Percentiles rank a stretch among this genome's conserved stretches.
These are phyloP conservation scores for Vitis cinerea DNA, from an alignment of 164 flowering plant genomes.

Conservation along the genomic window DNA sequence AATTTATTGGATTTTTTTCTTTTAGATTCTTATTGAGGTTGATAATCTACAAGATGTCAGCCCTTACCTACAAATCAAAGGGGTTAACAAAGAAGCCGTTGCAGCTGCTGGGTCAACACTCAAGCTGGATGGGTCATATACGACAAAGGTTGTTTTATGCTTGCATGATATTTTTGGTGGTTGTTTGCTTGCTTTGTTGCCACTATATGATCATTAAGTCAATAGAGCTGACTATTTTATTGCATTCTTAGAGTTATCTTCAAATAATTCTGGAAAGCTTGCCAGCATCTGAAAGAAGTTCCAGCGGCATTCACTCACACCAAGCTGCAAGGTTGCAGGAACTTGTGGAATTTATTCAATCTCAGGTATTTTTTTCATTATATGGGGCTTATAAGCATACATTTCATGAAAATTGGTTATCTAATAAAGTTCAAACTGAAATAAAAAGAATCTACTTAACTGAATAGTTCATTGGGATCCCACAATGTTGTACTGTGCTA, in stretches of 20 bases:
- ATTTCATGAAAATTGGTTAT: background rate
- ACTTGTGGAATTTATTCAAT: slow-evolving; percentile 81
- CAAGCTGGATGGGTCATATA: slow-evolving; percentile 84
- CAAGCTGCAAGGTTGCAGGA: slow-evolving; percentile 93
- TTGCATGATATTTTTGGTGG: background rate
- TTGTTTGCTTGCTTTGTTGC: background rate
- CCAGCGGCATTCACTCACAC: slow-evolving; percentile 68
- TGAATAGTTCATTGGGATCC: background rate
- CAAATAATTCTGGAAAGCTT: slow-evolving; percentile 82
- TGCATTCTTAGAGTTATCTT: slow-evolving; percentile 69
- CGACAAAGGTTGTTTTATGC: slow-evolving; percentile 81
- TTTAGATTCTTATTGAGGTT: slow-evolving; percentile 87
- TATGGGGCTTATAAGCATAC: background rate
- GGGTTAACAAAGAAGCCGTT: slow-evolving; percentile 84
- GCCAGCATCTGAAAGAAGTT: slow-evolving; percentile 63
- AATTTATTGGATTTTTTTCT: slow-evolving; percentile 6
- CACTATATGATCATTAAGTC: no score
- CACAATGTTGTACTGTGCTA: background rate
- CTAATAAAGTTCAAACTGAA: background rate
- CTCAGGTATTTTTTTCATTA: slow-evolving; percentile 64
- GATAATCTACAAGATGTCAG: slow-evolving; percentile 88
- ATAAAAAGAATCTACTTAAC: background rate
- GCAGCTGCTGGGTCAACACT: slow-evolving; percentile 84
- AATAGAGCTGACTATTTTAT: slow-evolving; percentile 3
- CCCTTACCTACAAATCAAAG: slow-evolving; percentile 93